Conservation (phyloP, 2,329 filamentous ascomycete genomes). For the Venturia carpophila region DNA sequence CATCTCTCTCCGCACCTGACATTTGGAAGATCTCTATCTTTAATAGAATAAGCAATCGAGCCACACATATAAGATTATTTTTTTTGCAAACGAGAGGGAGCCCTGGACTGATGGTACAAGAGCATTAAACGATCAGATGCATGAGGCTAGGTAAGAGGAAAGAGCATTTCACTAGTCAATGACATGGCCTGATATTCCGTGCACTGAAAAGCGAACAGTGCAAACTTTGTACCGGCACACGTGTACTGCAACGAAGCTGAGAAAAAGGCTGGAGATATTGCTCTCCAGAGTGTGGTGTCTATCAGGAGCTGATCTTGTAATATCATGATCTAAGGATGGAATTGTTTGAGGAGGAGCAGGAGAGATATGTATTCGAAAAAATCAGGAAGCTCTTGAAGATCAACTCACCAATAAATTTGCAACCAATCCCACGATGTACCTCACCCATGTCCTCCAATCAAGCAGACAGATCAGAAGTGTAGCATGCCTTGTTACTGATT, state of each 20-base stretch:
- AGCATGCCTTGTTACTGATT: not conserved
- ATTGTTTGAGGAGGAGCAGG: not conserved
- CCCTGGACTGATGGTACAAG: no score
- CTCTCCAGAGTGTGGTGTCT: not conserved
- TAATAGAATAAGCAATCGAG: no score
- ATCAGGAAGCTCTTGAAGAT: not conserved
- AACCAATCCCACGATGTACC: no score
- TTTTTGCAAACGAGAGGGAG: no score
- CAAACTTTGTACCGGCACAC: not conserved
- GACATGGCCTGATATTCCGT: no score
- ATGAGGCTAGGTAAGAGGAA: no score
- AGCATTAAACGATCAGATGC: no score
- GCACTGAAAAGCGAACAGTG: no score
- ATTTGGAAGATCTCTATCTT: no score
- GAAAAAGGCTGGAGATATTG: not conserved
- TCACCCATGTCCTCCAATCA: not conserved
- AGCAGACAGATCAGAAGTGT: conserved; percentile 7
- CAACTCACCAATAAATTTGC: not conserved
- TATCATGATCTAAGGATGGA: not conserved
- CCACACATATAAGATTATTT: no score
- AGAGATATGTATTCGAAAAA: not conserved
- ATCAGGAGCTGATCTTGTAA: not conserved
- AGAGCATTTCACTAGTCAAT: no score
- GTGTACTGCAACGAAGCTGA: not conserved
- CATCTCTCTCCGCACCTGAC: no score